Conservation (phyloP, 345 rosid species). For the Sonneratia caseolaris region DNA sequence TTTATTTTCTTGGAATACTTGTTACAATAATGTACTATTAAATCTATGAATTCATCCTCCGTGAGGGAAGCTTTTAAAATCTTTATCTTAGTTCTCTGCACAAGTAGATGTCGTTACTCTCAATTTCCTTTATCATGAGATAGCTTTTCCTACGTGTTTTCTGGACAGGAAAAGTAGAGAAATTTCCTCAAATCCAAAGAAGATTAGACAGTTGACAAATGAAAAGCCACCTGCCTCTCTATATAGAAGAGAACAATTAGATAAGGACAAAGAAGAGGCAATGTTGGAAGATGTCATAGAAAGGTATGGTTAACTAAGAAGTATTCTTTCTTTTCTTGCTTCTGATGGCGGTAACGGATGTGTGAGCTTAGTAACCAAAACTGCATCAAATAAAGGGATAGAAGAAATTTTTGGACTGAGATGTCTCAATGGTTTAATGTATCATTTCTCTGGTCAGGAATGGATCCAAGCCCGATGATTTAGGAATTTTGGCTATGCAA, state of each 20-base stretch:
- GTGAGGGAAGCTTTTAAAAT: background rate
- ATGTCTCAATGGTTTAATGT: background rate
- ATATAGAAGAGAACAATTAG: constrained; percentile 6
- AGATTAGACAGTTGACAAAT: constrained; percentile 10
- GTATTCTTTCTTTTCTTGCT: background rate
- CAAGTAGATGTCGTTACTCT: background rate
- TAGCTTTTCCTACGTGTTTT: background rate
- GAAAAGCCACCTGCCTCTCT: constrained; percentile 8
- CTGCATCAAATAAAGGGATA: background rate
- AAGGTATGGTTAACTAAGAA: constrained; percentile 20
- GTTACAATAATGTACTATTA: background rate
- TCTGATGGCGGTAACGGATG: background rate
- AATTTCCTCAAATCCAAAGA: background rate
- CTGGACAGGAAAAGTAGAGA: background rate
- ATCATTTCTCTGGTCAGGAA: constrained; percentile 22
- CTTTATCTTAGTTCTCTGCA: background rate
- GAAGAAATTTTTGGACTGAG: background rate
- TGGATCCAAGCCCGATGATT: constrained; percentile 9
- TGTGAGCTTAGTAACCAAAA: no score
- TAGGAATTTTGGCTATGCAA: constrained; percentile 1
- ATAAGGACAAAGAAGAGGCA: constrained; percentile 10
- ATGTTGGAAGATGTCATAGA: constrained; percentile 18
- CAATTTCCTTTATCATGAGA: background rate
- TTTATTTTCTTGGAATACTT: background rate
- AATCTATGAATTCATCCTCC: background rate